Conservation (phyloP, 164 flowering plant genomes). For the Kingdonia uniflora region DNA sequence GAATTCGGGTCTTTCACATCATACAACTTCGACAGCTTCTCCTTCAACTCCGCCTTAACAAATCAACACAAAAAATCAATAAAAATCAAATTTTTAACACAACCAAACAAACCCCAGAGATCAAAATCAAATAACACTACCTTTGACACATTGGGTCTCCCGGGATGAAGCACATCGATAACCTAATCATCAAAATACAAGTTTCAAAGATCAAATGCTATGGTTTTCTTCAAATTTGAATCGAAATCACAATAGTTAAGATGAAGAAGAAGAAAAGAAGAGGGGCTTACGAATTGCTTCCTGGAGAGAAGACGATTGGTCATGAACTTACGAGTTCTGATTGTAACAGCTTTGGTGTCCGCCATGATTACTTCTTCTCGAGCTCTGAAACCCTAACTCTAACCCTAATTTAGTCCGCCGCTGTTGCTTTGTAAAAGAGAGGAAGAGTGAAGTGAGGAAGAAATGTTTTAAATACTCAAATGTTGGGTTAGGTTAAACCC, state of each 20-base stretch:
- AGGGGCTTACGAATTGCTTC: conserved; percentile 47
- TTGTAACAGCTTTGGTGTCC: conserved; percentile 42
- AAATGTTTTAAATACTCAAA: no score
- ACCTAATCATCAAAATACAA: conserved; percentile 31
- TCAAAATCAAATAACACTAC: conserved; percentile 11
- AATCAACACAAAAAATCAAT: not conserved
- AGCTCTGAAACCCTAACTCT: no score
- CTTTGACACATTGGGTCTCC: conserved; percentile 70
- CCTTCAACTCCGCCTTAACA: conserved; percentile 30
- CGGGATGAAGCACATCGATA: conserved; percentile 70
- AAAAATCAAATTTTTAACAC: not conserved
- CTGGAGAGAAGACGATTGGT: conserved; percentile 55
- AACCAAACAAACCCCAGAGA: not conserved
- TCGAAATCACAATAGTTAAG: no score
- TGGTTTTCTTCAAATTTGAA: no score
- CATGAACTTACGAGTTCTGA: conserved; percentile 58
- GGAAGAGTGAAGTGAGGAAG: no score
- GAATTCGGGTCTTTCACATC: conserved; percentile 27
- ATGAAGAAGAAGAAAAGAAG: not conserved
- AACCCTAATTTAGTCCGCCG: no score
- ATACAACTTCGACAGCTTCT: conserved; percentile 21
- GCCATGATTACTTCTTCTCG: no score
- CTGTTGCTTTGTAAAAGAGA: no score
- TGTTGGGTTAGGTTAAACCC: no score
- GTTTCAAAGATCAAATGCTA: no score